Evolutionary conservation across 768 basidiomycete species (phyloP), one percentile per base, ranked within the genome.

Genomic region (Scleroderma bovista): DNA sequence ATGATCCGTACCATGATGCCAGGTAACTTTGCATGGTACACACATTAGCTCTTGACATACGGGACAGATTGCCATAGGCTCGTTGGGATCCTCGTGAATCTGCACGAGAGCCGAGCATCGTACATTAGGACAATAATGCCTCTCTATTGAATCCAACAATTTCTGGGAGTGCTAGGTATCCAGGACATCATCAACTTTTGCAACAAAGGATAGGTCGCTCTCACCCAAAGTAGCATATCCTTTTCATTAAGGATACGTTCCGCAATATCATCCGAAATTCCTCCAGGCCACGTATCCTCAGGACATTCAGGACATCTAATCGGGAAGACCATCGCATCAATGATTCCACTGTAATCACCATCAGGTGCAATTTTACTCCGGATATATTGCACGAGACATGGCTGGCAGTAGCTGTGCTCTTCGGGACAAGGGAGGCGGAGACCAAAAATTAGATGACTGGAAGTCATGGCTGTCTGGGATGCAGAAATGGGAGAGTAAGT

Each of bases 281-380:
- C 71, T 22, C 61, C 62, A 11, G 60, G 56, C 63, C 67, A 70
- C 10, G 57, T 59, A n/a, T 49, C 47, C 6, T 63, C 36, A 3
- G 63, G 58, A 43, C 71, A 72, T 49, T 69, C 71, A 4, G 71
- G 71, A 49, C 71, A 72, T 19, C 61, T 57, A 44, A 72, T 68
- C 0, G 71, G 71, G 41, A 72, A 72, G 2, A 69, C 68, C 13
- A 62, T 51, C 6, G 59, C 54, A 37, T 59, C 59, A 3, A 60
- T 57, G 44, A 56, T 64, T 10, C 60, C 65, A 20, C 39, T 51
- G 2, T 66, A 64, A 9, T 54, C 56, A 6, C 62, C 69, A 16
- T 67, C 65, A 2, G 71, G 69, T 45, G 67, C 67, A 2, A 72
- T 51, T 51, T 70, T 72, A 44, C 56, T 64, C 36, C 60, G 51